Evolutionary conservation across 1,284 basidiomycete genomes (phyloP).

Genomic region (Singerocomus rubriflavus): DNA sequence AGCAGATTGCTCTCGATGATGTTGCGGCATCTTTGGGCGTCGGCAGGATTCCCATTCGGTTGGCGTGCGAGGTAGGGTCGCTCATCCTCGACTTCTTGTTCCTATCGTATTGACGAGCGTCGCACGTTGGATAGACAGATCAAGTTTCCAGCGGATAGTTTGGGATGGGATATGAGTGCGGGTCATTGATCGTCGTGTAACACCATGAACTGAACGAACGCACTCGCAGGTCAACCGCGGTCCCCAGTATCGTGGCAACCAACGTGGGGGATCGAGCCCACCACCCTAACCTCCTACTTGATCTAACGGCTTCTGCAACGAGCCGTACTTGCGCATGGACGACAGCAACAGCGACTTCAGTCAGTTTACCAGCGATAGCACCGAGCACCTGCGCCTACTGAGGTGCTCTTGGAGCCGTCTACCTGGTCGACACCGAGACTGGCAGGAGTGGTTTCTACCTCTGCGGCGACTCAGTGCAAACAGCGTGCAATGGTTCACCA

Average conservation of each 20-base stretch:
- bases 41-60: background rate
- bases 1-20: conserved; percentile 3
- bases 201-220: background rate
- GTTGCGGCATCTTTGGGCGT: no score
- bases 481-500: background rate
- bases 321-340: background rate
- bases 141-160: background rate
- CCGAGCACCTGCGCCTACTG: background rate
- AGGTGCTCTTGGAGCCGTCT: background rate
- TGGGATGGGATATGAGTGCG: conserved; percentile 1
- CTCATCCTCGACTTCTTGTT: no score
- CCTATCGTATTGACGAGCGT: background rate
- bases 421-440: background rate
- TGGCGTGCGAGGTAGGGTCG: background rate
- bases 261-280: conserved; percentile 2
- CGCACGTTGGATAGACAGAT: background rate
- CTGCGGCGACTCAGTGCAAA: background rate
- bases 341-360: background rate
- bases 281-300: background rate
- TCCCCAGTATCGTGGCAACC: background rate
- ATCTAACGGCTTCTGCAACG: background rate
- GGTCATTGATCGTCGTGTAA: background rate
- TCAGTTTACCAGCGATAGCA: background rate
- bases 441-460: background rate
- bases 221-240: background rate